A percentile compares a stretch with the other conserved stretches of the same genome.
Evolutionary conservation across 148 eudicot species (phyloP).

Genomic region (Vaccinium vitisidaea): DNA sequence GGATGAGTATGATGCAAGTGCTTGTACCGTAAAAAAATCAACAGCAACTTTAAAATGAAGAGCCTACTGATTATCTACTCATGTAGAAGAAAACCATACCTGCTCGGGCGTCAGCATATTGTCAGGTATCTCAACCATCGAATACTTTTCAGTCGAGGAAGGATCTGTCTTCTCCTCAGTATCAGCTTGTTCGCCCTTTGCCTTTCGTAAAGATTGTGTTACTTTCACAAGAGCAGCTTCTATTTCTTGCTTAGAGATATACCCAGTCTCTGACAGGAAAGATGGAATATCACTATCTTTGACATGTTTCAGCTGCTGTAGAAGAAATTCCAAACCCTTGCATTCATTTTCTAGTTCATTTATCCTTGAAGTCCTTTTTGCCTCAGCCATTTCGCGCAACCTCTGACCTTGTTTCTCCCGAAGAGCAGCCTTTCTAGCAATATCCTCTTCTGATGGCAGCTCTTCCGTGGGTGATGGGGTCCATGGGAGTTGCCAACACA

Average conservation of each 20-base stretch:
- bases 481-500: conserved; percentile 94
- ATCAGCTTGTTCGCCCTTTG: conserved; percentile 82
- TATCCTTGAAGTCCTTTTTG: conserved; percentile 74
- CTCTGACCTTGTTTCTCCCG: conserved; percentile 92
- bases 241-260: conserved; percentile 75
- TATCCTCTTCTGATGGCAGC: conserved; percentile 85
- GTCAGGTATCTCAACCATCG: conserved; percentile 76
- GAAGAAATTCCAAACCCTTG: conserved; percentile 78
- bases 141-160: conserved; percentile 62
- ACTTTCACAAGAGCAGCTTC: conserved; percentile 65
- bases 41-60: background rate
- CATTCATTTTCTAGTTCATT: conserved; percentile 81
- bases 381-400: conserved; percentile 91
- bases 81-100: conserved; percentile 32
- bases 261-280: conserved; percentile 67
- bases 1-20: background rate
- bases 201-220: conserved; percentile 69
- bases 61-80: background rate
- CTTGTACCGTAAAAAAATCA: background rate
- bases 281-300: conserved; percentile 55
- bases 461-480: conserved; percentile 81
- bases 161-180: conserved; percentile 67
- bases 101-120: conserved; percentile 79
- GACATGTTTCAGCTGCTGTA: conserved; percentile 66
- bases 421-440: conserved; percentile 92